These are phyloP conservation scores for Lentithecium fluviatile DNA, from an alignment of 495 filamentous ascomycete genomes.

Conservation along the genomic window DNA sequence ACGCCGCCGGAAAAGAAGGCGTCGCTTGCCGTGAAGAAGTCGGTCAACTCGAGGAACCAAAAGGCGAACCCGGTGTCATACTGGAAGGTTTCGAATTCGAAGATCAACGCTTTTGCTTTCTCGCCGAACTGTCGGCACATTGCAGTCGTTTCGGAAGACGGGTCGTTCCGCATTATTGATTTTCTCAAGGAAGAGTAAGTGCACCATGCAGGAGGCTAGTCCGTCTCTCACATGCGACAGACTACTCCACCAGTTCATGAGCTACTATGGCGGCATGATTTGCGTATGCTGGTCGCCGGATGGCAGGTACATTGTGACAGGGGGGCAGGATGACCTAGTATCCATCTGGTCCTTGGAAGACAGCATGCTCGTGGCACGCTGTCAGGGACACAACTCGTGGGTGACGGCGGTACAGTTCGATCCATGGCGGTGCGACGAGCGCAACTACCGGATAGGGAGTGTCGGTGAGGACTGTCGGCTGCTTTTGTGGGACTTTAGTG, in stretches of 20 bases:
- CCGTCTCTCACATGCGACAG: conserved; percentile 46
- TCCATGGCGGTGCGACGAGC: conserved; percentile 91
- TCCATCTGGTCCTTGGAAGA: conserved; percentile 91
- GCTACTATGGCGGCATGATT: conserved; percentile 88
- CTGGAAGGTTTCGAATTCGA: conserved; percentile 87
- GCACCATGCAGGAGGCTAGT: conserved; percentile 3
- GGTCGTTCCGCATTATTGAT: conserved; percentile 83
- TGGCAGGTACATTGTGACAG: conserved; percentile 91
- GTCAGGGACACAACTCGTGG: conserved; percentile 93
- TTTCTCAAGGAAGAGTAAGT: conserved; percentile 86
- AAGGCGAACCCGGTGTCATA: conserved; percentile 86
- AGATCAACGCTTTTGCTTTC: conserved; percentile 85
- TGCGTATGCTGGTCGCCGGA: conserved; percentile 98
- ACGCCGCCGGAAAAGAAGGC: conserved; percentile 36
- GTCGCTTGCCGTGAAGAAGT: conserved; percentile 68
- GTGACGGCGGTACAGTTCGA: conserved; percentile 92
- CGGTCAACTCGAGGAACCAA: conserved; percentile 87
- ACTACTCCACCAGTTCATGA: conserved; percentile 77
- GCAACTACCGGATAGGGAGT: conserved; percentile 91
- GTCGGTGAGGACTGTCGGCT: conserved; percentile 91
- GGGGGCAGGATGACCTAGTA: conserved; percentile 92
- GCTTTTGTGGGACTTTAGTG: conserved; percentile 94
- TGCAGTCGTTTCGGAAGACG: conserved; percentile 92
- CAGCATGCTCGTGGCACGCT: conserved; percentile 79
- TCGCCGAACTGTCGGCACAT: conserved; percentile 82